A percentile compares a stretch with the other conserved stretches of the same genome.
Conservation (phyloP, 345 rosid species). For the Theobroma cacao region DNA sequence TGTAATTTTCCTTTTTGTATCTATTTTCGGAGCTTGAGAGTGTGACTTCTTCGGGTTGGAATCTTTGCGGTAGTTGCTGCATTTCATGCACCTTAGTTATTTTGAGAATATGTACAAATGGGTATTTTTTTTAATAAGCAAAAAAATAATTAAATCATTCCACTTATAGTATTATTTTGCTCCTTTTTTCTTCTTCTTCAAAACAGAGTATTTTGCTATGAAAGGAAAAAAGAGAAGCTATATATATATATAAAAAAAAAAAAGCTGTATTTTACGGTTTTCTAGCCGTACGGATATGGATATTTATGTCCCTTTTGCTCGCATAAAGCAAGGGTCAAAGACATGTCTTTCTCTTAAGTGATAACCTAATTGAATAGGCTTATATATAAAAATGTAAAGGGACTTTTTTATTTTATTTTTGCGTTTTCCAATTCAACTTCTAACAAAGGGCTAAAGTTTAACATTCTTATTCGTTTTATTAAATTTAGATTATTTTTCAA, state of each 20-base stretch:
- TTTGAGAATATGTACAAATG: background rate
- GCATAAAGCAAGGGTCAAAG: background rate
- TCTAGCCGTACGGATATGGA: background rate
- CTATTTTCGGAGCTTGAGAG: background rate
- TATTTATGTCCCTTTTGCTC: background rate
- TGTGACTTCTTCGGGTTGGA: conserved; percentile 2
- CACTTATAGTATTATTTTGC: background rate
- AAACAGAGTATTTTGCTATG: background rate
- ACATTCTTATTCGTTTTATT: conserved; percentile 9
- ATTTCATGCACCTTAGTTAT: background rate
- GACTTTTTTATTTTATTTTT: background rate
- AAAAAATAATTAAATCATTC: background rate
- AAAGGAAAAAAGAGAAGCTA: background rate
- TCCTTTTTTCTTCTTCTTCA: background rate
- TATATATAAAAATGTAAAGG: background rate
- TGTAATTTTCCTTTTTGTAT: background rate
- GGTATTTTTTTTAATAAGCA: background rate
- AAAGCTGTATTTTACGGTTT: background rate
- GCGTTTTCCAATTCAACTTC: background rate
- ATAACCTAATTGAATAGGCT: background rate
- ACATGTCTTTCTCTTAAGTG: too few species aligned
- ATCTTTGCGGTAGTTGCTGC: background rate
- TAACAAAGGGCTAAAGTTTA: background rate
- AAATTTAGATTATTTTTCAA: too few species aligned
- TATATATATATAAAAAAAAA: too few species aligned